phyloP scores from a whole-genome alignment of 139 green algal genomes.

The Micractinium sp. region DNA sequence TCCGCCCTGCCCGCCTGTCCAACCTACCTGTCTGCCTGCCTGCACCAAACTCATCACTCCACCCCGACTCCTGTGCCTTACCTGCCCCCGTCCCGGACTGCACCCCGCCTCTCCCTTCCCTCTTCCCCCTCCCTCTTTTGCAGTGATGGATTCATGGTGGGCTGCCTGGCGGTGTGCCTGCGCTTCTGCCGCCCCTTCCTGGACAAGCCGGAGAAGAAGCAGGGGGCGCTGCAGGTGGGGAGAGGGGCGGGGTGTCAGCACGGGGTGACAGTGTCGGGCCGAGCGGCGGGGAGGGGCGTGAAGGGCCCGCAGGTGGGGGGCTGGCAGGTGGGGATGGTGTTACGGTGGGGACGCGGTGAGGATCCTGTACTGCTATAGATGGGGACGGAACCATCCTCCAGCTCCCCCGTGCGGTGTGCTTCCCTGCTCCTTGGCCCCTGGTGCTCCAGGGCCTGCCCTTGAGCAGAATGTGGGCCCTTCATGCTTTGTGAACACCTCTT shows the following conservation, averaged over 20 bases:
- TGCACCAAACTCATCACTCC: no score
- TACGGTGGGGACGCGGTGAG: no score
- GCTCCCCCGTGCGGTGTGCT: no score
- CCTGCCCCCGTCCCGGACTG: not conserved
- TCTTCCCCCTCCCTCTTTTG: no score
- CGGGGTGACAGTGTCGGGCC: no score
- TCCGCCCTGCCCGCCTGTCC: not conserved
- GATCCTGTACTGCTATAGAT: no score
- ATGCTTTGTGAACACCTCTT: not conserved
- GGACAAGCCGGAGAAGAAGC: slow-evolving; percentile 36
- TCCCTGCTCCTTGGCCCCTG: no score
- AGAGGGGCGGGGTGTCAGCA: not conserved
- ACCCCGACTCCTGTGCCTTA: not conserved
- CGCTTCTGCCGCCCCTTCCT: slow-evolving; percentile 57
- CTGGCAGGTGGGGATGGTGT: not conserved
- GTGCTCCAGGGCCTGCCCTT: no score
- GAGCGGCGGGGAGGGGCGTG: not conserved
- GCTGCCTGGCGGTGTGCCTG: slow-evolving; percentile 31
- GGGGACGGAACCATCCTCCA: no score
- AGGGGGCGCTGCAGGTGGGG: slow-evolving; percentile 23
- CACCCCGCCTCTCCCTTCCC: no score
- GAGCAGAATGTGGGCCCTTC: not conserved
- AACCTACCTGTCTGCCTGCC: not conserved
- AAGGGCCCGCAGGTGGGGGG: no score
- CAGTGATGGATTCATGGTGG: slow-evolving; percentile 49